phyloP scores from a whole-genome alignment of 306 rosid species.

The Coriaria nepalensis region DNA sequence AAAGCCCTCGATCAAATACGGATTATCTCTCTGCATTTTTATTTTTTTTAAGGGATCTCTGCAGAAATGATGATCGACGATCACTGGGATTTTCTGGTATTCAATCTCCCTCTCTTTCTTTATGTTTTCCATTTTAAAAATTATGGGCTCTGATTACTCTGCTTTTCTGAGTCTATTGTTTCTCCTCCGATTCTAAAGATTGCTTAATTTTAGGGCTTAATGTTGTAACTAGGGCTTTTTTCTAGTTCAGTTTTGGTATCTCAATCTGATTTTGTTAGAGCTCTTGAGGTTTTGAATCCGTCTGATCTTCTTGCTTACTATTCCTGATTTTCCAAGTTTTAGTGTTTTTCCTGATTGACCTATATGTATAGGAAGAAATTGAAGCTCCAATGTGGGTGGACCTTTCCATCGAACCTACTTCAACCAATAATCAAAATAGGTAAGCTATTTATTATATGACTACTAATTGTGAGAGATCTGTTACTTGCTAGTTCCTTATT shows the following conservation, averaged over 20 bases:
- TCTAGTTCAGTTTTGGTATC: neutral
- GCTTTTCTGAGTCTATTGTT: neutral
- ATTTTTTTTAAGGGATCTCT: slow-evolving; percentile 6
- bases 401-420: slow-evolving; percentile 43
- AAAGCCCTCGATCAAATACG: neutral
- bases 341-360: slow-evolving; percentile 16
- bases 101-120: slow-evolving; percentile 2
- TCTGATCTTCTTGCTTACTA: neutral
- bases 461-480: neutral
- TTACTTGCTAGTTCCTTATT: neutral
- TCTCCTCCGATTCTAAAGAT: neutral
- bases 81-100: slow-evolving; percentile 75
- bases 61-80: slow-evolving; percentile 18
- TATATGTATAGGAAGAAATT: slow-evolving; percentile 52
- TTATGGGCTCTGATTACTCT: neutral
- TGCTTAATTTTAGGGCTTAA: neutral
- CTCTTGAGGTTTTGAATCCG: too few species aligned
- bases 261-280: neutral
- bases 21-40: neutral
- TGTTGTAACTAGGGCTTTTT: neutral
- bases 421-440: slow-evolving; percentile 24
- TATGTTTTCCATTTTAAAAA: too few species aligned
- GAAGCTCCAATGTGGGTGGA: slow-evolving; percentile 88
- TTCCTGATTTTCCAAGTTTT: neutral
- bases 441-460: slow-evolving; percentile 28